Conservation (phyloP, 805 yeast genomes). For the Jamesozyma piceae region DNA sequence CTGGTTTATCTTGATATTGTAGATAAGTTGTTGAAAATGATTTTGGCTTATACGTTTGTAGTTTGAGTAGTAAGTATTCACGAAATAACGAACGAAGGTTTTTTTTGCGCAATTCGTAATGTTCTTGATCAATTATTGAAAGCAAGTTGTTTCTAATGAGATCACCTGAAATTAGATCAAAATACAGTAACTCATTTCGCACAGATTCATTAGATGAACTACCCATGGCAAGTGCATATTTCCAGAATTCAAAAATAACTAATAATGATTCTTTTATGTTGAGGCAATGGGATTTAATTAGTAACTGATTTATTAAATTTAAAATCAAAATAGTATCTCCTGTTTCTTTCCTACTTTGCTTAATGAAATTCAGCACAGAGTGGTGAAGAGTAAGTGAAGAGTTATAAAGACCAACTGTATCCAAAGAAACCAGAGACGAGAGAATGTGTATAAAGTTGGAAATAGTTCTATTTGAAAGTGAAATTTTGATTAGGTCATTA, state of each 20-base stretch:
- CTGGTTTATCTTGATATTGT: background rate
- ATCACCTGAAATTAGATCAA: slow-evolving; percentile 38
- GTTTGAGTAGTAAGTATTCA: slow-evolving; percentile 13
- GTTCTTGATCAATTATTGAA: slow-evolving; percentile 9
- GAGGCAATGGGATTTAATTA: slow-evolving; percentile 35
- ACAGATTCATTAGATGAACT: slow-evolving; percentile 36
- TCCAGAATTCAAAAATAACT: slow-evolving; percentile 34
- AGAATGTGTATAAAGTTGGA: slow-evolving; percentile 23
- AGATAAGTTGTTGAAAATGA: background rate
- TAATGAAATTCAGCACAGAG: slow-evolving; percentile 17
- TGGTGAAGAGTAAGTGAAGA: slow-evolving; percentile 14
- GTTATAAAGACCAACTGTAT: slow-evolving; percentile 17
- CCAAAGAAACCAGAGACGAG: slow-evolving; percentile 17
- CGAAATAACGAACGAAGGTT: background rate
- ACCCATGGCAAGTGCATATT: slow-evolving; percentile 29
- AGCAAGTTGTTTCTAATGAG: slow-evolving; percentile 28
- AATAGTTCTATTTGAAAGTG: slow-evolving; percentile 19
- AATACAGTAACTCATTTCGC: slow-evolving; percentile 36
- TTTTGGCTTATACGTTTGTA: slow-evolving; percentile 9
- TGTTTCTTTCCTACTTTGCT: slow-evolving; percentile 19
- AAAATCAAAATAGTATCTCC: slow-evolving; percentile 30
- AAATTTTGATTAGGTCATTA: slow-evolving; percentile 7
- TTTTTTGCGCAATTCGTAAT: background rate
- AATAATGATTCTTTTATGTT: slow-evolving; percentile 33
- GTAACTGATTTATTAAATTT: slow-evolving; percentile 38